Conservation (phyloP, 768 basidiomycete genomes). For the Podaxis sp. region DNA sequence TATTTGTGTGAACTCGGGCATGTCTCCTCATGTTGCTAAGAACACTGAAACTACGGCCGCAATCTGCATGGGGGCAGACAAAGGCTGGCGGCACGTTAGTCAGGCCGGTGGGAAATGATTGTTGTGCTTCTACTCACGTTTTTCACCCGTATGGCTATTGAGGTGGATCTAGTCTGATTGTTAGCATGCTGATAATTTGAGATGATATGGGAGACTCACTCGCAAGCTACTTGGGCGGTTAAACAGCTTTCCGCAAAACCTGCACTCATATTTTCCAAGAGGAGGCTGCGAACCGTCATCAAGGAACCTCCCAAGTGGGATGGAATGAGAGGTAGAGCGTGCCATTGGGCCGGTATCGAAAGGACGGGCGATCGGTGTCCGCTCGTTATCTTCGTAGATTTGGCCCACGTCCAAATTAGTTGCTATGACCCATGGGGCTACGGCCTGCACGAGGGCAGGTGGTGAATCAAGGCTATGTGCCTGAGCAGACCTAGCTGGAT, state of each 20-base stretch:
- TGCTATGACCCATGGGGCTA: conserved; percentile 25
- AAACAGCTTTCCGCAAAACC: conserved; percentile 79
- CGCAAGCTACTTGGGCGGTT: conserved; percentile 81
- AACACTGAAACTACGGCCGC: conserved; percentile 81
- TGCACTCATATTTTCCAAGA: conserved; percentile 68
- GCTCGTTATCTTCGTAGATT: conserved; percentile 32
- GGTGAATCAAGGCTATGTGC: conserved; percentile 15
- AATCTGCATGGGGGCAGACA: conserved; percentile 69
- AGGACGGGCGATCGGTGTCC: conserved; percentile 30
- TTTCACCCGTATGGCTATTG: conserved; percentile 84
- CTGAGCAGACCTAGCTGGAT: conserved; percentile 3
- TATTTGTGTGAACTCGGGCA: conserved; percentile 62
- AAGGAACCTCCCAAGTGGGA: conserved; percentile 8
- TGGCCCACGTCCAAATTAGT: conserved; percentile 22
- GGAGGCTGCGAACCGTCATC: conserved; percentile 10
- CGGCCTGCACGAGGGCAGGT: conserved; percentile 16
- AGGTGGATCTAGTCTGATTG: conserved; percentile 61
- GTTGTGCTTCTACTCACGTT: conserved; percentile 51
- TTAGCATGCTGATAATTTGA: conserved; percentile 3
- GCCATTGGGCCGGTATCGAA: conserved; percentile 8
- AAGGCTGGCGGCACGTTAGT: conserved; percentile 48
- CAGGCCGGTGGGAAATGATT: conserved; percentile 6
- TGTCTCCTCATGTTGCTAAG: conserved; percentile 89
- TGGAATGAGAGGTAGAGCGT: conserved; percentile 3
- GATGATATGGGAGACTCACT: conserved; percentile 35